Conservation (phyloP, 2,329 filamentous ascomycete species). For the Scytalidium lignicola region DNA sequence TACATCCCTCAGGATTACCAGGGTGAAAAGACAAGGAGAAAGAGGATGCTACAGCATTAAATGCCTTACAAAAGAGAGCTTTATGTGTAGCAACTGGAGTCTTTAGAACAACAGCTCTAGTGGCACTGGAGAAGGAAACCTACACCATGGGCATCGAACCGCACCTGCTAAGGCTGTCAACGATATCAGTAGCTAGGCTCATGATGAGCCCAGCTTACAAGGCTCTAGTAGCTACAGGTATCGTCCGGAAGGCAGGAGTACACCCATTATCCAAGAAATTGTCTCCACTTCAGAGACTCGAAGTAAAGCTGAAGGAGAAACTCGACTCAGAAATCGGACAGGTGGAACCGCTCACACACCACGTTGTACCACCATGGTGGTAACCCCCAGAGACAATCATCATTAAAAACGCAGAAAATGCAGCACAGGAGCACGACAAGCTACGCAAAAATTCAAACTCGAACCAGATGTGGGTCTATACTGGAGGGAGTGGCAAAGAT, state of each 20-base stretch:
- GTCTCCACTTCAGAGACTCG: background rate
- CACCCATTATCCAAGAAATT: background rate
- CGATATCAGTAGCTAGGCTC: background rate
- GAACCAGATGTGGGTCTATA: constrained; percentile 9
- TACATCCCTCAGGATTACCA: constrained; percentile 1
- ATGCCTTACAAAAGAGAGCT: background rate
- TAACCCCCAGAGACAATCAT: constrained; percentile 2
- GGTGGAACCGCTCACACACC: background rate
- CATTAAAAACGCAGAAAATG: constrained; percentile 1
- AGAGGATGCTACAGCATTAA: background rate
- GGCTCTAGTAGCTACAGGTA: too few relatives aligned
- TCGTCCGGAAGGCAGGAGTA: background rate
- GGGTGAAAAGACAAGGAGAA: background rate
- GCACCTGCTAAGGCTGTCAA: background rate
- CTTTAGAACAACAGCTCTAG: background rate
- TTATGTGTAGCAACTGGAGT: background rate
- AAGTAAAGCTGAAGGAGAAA: background rate
- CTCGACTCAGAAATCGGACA: background rate
- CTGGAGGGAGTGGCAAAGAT: constrained; percentile 20
- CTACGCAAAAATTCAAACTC: background rate
- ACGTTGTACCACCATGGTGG: constrained; percentile 8
- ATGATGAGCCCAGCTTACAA: background rate
- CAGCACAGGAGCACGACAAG: constrained; percentile 6
- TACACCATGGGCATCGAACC: background rate
- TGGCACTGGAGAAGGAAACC: background rate